Conservation (phyloP, 2,329 filamentous ascomycete genomes). For the Xylariaceae sp. region DNA sequence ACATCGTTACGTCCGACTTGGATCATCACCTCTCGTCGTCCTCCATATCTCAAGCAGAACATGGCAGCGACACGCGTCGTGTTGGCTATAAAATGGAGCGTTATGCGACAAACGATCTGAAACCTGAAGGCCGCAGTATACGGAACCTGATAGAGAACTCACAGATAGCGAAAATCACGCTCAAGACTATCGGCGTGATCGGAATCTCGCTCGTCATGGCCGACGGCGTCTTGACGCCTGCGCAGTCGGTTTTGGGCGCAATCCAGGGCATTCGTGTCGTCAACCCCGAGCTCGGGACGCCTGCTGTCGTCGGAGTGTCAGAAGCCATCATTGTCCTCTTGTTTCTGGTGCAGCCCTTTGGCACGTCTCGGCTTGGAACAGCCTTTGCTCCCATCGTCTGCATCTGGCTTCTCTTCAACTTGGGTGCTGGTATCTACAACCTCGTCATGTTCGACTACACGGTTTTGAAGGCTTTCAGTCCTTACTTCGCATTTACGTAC, state of each 20-base stretch:
- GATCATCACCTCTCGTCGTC: too few relatives aligned
- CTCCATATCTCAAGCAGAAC: not conserved
- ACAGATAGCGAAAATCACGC: not conserved
- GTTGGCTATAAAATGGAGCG: conserved; percentile 3
- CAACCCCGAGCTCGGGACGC: conserved; percentile 1
- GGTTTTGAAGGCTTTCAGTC: conserved; percentile 4
- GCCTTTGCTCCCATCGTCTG: conserved; percentile 1
- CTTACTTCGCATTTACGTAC: conserved; percentile 1
- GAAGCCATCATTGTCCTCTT: conserved; percentile 1
- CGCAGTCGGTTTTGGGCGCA: conserved; percentile 3
- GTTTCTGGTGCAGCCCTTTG: conserved; percentile 1
- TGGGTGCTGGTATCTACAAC: conserved; percentile 3
- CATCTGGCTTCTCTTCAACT: conserved; percentile 6
- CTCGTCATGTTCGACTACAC: conserved; percentile 4
- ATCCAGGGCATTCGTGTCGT: conserved; percentile 4
- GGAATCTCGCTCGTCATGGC: conserved; percentile 5
- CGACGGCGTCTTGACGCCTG: conserved; percentile 5
- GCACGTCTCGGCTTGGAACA: conserved; percentile 1
- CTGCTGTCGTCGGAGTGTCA: conserved; percentile 2
- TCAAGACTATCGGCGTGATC: conserved; percentile 3
- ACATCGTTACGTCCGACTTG: not conserved
- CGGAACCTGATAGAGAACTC: conserved; percentile 1
- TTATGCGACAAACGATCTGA: conserved; percentile 1
- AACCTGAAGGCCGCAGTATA: not conserved
- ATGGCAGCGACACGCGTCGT: too few relatives aligned